Evolutionary conservation across 345 rosid genomes (phyloP).

Genomic region (Excoecaria cochinchinensis): DNA sequence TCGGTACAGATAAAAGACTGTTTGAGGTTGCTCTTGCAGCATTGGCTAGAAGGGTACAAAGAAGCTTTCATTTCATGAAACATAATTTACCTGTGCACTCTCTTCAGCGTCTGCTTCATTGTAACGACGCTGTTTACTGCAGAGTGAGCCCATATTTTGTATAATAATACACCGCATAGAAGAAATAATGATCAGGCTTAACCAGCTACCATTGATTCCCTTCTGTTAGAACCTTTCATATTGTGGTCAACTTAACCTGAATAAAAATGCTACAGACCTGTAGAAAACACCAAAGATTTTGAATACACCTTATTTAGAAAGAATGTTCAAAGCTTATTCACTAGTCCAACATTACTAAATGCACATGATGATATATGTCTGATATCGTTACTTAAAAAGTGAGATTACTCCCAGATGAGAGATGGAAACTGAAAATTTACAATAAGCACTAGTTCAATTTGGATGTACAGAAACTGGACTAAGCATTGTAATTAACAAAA

Average conservation of each 20-base stretch:
- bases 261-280: conserved; percentile 17
- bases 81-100: conserved; percentile 65
- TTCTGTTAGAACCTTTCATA: conserved; percentile 21
- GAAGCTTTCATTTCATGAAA: conserved; percentile 3
- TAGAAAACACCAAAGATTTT: background rate
- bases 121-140: conserved; percentile 66
- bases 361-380: background rate
- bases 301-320: conserved; percentile 7
- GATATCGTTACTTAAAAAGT: background rate
- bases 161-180: conserved; percentile 47
- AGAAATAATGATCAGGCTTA: conserved; percentile 35
- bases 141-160: conserved; percentile 74
- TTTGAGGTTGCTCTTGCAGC: background rate
- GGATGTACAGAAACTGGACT: background rate
- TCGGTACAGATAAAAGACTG: background rate
- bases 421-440: background rate
- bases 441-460: background rate
- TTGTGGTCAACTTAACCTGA: conserved; percentile 25
- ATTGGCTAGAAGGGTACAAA: background rate
- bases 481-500: background rate
- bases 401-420: background rate
- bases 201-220: conserved; percentile 22
- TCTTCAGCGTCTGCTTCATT: conserved; percentile 73
- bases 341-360: background rate
- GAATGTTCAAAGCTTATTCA: background rate